Base-by-base conservation (phyloP, 331 rosid species). In the Malus hybrid region DNA sequence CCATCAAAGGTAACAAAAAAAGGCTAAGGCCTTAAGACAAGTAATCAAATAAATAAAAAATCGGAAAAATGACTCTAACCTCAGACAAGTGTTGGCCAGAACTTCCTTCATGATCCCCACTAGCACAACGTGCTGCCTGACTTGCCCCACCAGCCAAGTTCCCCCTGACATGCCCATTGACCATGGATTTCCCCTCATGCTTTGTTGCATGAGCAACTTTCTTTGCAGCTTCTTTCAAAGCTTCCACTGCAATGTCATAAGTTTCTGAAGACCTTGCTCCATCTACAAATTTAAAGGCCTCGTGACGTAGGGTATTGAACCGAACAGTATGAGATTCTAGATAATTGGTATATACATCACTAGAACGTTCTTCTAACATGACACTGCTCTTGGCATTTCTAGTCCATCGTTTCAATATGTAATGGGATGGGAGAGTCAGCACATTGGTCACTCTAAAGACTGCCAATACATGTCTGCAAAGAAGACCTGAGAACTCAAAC, bases 401-500 rank as follows among this genome's bases (percentile, higher is more conserved):
- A 34, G 99, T 94, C 99, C 99, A 94, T 74, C 99, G 90, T 85
- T 94, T 94, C 87, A 92, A 83, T 79, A 94, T 83, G 86, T 90
- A 94, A 81, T 89, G 95, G 73, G 97, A 80, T 60, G 99, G 99
- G 60, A 94, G 99, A 63, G 99, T 94, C 67, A 94, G 90, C 84
- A 94, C 93, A 70, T 94, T 94, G 83, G 99, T 92, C 81, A 94
- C 99, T 86, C 96, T 90, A 80, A 94, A 94, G 75, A 92, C 99
- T 65, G 97, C 97, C 88, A 94, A 87, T 39, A 90, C 84, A 80
- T 94, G 99, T 85, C 99, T 89, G 85, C 99, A 94, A 69, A 92
- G 90, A 92, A 94, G 96, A 76, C 99, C 99, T 7, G 99, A 94
- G 85, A 94, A 94, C 86, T 94, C 99, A 80, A 89, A 94, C 99